Evolutionary conservation across 768 basidiomycete genomes (phyloP).

Genomic region (Neoboletus subvelutipes): DNA sequence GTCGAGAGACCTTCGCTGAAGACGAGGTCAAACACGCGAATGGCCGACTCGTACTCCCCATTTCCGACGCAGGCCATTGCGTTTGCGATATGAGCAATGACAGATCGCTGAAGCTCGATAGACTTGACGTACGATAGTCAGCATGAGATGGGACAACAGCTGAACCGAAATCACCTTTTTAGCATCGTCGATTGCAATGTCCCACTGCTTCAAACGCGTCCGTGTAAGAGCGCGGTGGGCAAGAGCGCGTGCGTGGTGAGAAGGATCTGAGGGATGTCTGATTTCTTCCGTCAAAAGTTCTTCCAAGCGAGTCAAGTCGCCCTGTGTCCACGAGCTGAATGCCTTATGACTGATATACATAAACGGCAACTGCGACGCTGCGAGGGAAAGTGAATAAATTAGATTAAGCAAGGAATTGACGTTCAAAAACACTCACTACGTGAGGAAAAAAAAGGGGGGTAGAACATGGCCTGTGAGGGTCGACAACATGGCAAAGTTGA

Average conservation of each 20-base stretch:
- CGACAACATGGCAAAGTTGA: no score
- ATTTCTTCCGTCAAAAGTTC: conserved; percentile 1
- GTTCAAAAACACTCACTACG: neutral
- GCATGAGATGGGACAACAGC: no score
- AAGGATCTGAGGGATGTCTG: no score
- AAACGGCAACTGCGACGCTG: neutral
- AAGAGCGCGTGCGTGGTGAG: neutral
- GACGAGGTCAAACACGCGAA: conserved; percentile 10
- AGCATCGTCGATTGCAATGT: conserved; percentile 3
- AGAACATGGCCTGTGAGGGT: neutral
- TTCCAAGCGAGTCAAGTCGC: neutral
- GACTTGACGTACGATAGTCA: conserved; percentile 2
- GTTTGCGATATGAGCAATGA: conserved; percentile 10
- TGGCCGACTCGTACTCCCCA: conserved; percentile 3
- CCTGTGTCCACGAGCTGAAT: conserved; percentile 1
- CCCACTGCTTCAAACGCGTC: neutral
- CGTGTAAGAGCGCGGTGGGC: conserved; percentile 1
- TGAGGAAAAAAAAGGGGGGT: no score
- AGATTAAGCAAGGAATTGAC: no score
- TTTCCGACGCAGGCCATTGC: neutral
- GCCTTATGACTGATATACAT: neutral
- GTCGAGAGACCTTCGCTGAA: neutral
- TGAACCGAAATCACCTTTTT: neutral
- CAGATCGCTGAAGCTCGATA: conserved; percentile 4
- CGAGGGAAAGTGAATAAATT: no score